These are phyloP conservation scores for Fomitopsis pulvina DNA, from an alignment of 768 basidiomycete species.

Conservation along the genomic window DNA sequence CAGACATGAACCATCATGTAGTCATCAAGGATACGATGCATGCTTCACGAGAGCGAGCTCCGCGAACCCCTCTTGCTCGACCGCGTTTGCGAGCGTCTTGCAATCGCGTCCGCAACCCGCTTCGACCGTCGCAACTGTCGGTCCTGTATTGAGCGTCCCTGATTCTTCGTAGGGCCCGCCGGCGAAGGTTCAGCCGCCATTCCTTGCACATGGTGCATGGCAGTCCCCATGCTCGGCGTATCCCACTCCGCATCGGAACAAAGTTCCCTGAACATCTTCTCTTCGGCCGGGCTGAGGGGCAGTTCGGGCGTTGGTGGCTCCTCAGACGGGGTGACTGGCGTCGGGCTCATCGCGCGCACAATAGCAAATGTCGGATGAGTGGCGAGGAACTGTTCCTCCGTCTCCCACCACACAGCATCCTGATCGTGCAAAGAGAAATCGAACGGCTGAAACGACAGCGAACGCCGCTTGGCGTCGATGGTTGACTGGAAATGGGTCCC, in stretches of 20 bases:
- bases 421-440: constrained; percentile 18
- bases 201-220: constrained; percentile 33
- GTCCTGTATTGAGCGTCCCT: constrained; percentile 19
- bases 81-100: constrained; percentile 41
- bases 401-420: constrained; percentile 18
- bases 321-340: constrained; percentile 10
- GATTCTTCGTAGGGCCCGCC: neutral
- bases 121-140: constrained; percentile 55
- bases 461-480: constrained; percentile 32
- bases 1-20: neutral
- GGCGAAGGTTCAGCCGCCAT: constrained; percentile 2
- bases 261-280: constrained; percentile 62
- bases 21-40: neutral
- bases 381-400: constrained; percentile 21
- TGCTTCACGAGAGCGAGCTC: constrained; percentile 22
- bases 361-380: constrained; percentile 18
- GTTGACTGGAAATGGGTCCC: constrained; percentile 57
- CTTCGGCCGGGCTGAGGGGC: constrained; percentile 63
- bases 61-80: constrained; percentile 31
- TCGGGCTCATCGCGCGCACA: neutral
- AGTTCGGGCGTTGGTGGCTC: constrained; percentile 27
- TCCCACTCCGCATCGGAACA: constrained; percentile 34
- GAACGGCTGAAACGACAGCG: constrained; percentile 15
- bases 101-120: constrained; percentile 55
- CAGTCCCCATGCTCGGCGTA: constrained; percentile 32